Evolutionary conservation across 352 stramenopile genomes (phyloP).

Genomic region (Aphanomyces astaci): DNA sequence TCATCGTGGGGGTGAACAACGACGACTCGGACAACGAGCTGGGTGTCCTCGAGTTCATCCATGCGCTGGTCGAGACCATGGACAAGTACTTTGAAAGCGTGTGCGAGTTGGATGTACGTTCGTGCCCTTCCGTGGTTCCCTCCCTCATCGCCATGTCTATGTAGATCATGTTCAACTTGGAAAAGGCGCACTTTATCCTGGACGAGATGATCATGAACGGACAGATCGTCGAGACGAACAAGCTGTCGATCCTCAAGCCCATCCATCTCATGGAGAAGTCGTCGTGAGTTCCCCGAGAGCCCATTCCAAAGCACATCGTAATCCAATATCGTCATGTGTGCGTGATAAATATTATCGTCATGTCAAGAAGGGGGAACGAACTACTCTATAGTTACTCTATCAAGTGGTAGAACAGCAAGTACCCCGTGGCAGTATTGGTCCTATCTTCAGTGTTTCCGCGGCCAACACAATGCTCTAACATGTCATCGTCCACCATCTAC

Average conservation of each 20-base stretch:
- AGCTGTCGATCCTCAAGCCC: slow-evolving; percentile 97
- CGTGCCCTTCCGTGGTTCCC: not conserved
- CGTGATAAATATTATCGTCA: too few relatives aligned
- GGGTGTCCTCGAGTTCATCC: slow-evolving; percentile 99
- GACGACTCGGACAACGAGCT: slow-evolving; percentile 98
- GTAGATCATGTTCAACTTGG: slow-evolving; percentile 90
- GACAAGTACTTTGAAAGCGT: slow-evolving; percentile 99
- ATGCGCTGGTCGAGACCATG: slow-evolving; percentile 99
- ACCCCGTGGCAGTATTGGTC: slow-evolving; percentile 15
- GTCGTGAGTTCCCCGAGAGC: slow-evolving; percentile 57
- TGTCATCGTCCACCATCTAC: slow-evolving; percentile 17
- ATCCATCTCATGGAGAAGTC: slow-evolving; percentile 98
- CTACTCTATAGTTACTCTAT: too few relatives aligned
- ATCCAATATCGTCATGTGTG: not conserved
- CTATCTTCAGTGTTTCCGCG: too few relatives aligned
- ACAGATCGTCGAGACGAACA: slow-evolving; percentile 99
- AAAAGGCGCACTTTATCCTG: slow-evolving; percentile 87
- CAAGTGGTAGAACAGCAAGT: slow-evolving; percentile 20
- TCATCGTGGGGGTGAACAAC: slow-evolving; percentile 98
- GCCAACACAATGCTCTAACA: slow-evolving; percentile 16
- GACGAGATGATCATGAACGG: slow-evolving; percentile 99
- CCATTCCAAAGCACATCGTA: too few relatives aligned
- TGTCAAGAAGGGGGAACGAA: too few relatives aligned
- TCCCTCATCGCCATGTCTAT: slow-evolving; percentile 7
- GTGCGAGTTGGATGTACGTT: slow-evolving; percentile 80